phyloP scores from a whole-genome alignment of 257 asterid genomes.

The Knoxia roxburghii region DNA sequence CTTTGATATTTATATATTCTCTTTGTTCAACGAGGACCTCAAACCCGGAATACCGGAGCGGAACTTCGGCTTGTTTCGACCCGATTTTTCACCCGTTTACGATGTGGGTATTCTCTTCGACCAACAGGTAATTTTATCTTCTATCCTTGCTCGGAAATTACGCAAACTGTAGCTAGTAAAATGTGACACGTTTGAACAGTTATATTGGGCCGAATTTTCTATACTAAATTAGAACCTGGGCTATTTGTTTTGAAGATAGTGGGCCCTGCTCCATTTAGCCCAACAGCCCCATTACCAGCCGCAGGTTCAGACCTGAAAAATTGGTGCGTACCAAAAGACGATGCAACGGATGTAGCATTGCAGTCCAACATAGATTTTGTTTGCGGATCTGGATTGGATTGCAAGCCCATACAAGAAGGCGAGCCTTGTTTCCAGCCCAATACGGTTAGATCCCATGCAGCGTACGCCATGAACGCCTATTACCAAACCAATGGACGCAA shows the following conservation, averaged over 20 bases:
- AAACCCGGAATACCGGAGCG: conserved; percentile 32
- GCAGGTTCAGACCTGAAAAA: conserved; percentile 15
- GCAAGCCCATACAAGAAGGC: conserved; percentile 36
- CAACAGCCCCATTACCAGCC: conserved; percentile 22
- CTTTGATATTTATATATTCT: conserved; percentile 36
- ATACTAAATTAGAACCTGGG: too few species aligned
- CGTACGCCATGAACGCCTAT: conserved; percentile 53
- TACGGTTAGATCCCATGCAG: conserved; percentile 30
- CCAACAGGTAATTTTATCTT: conserved; percentile 18
- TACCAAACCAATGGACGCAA: conserved; percentile 38
- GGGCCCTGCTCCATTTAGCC: conserved; percentile 14
- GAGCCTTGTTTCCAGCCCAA: conserved; percentile 44
- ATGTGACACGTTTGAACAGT: too few species aligned
- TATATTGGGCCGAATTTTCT: too few species aligned
- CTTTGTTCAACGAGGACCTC: conserved; percentile 41
- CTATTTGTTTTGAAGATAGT: conserved; percentile 6
- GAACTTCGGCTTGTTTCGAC: conserved; percentile 42
- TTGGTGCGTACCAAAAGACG: conserved; percentile 36
- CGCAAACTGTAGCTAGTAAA: too few species aligned
- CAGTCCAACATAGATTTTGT: conserved; percentile 44
- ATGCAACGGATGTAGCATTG: conserved; percentile 28
- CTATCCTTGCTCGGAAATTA: too few species aligned
- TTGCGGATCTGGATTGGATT: conserved; percentile 36
- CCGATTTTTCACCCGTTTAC: conserved; percentile 42
- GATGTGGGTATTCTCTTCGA: conserved; percentile 33